phyloP scores from a whole-genome alignment of 163 green algal species.

The Coccomyxa subellipsoidea region DNA sequence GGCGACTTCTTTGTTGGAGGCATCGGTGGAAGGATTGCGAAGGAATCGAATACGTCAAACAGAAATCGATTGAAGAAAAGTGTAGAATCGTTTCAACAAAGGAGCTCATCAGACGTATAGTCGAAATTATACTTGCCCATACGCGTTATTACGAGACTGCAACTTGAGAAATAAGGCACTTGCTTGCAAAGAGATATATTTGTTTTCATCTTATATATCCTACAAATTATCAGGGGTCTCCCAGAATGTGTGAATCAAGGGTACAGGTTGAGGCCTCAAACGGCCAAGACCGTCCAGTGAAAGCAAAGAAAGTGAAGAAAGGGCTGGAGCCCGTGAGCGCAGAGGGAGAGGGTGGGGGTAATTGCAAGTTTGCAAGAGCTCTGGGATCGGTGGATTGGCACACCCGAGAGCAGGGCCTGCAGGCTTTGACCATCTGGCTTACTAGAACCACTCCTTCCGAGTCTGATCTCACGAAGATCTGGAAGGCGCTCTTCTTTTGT shows the following conservation, averaged over 20 bases:
- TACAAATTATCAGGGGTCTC: not conserved
- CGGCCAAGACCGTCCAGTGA: not conserved
- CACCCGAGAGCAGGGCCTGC: slow-evolving; percentile 72
- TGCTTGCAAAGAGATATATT: no score
- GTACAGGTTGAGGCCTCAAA: not conserved
- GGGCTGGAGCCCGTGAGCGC: slow-evolving; percentile 18
- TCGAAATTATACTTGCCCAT: no score
- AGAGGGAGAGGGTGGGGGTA: slow-evolving; percentile 20
- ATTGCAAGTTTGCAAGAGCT: slow-evolving; percentile 65
- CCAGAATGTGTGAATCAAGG: not conserved
- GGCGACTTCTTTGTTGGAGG: no score
- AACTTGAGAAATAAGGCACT: no score
- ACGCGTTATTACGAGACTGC: no score
- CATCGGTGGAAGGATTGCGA: no score
- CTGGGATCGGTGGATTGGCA: slow-evolving; percentile 67
- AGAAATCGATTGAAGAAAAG: no score
- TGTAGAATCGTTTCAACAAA: no score
- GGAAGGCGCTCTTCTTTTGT: slow-evolving; percentile 88
- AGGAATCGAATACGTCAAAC: no score
- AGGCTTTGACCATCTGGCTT: slow-evolving; percentile 66
- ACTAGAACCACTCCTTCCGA: slow-evolving; percentile 40
- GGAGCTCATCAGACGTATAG: no score
- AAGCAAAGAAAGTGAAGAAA: not conserved
- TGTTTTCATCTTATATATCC: not conserved
- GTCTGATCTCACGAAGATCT: slow-evolving; percentile 74